Percentiles rank a stretch among this genome's conserved stretches.
phyloP scores from a whole-genome alignment of 768 basidiomycete genomes.

The Austroboletus festivus region DNA sequence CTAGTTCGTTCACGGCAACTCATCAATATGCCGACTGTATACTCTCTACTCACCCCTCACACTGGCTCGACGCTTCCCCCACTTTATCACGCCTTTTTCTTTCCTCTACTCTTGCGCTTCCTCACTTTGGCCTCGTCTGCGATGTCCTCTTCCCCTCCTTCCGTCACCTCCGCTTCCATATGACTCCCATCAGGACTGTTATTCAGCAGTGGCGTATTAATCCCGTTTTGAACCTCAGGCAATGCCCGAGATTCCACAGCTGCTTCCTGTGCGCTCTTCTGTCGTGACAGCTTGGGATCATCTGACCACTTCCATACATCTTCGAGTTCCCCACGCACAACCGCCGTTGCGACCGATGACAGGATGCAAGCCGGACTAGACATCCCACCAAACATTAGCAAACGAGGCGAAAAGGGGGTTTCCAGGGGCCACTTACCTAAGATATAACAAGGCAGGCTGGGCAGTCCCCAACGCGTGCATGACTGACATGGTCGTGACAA shows the following conservation, averaged over 20 bases:
- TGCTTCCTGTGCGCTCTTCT: conserved; percentile 14
- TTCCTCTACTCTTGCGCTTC: conserved; percentile 22
- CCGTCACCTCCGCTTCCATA: not conserved
- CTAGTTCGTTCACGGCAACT: conserved; percentile 5
- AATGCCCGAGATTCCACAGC: conserved; percentile 9
- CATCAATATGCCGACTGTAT: conserved; percentile 2
- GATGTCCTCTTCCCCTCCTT: conserved; percentile 9
- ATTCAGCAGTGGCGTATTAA: conserved; percentile 13
- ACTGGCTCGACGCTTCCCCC: no score
- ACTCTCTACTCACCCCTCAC: not conserved
- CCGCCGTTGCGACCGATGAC: conserved; percentile 59
- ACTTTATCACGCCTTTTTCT: conserved; percentile 9
- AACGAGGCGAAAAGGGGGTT: not conserved
- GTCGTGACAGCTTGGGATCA: conserved; percentile 33
- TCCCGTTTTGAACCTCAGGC: conserved; percentile 16
- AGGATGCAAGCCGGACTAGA: conserved; percentile 72
- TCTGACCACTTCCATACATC: conserved; percentile 75
- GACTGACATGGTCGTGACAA: conserved; percentile 73
- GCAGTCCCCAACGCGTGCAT: conserved; percentile 77
- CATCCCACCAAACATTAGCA: conserved; percentile 1
- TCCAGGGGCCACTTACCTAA: conserved; percentile 54
- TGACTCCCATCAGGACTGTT: conserved; percentile 16
- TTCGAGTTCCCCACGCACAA: conserved; percentile 62
- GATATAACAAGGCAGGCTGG: conserved; percentile 91
- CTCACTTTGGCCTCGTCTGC: conserved; percentile 7